These are phyloP conservation scores for Amphibolis antarctica DNA, from an alignment of 106 monocot genomes.

Conservation along the genomic window DNA sequence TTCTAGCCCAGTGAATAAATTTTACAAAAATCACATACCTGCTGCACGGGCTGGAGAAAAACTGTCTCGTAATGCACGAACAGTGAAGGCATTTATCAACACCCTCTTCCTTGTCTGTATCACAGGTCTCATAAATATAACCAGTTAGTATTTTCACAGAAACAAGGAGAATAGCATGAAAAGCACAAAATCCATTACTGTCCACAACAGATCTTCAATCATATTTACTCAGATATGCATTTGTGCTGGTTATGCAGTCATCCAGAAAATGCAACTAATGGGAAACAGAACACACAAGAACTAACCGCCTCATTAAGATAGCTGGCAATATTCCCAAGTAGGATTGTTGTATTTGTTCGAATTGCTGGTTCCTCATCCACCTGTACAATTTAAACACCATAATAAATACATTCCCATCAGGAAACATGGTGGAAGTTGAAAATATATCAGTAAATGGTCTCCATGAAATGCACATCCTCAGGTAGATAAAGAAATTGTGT, in stretches of 20 bases:
- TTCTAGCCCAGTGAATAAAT: background rate
- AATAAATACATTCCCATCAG: background rate
- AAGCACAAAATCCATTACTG: background rate
- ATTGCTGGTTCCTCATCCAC: constrained; percentile 99
- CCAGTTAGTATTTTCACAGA: background rate
- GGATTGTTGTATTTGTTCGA: constrained; percentile 94
- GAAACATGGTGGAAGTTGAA: background rate
- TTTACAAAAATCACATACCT: constrained; percentile 31
- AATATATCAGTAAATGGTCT: background rate
- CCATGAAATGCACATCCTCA: background rate
- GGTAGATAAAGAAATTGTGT: too few relatives aligned
- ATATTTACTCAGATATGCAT: background rate
- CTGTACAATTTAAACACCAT: constrained; percentile 20
- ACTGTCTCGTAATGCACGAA: constrained; percentile 81
- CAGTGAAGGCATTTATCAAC: constrained; percentile 94
- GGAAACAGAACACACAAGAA: constrained; percentile 13
- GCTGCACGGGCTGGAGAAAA: constrained; percentile 97
- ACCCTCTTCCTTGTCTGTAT: constrained; percentile 98
- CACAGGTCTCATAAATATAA: background rate
- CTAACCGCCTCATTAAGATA: constrained; percentile 95
- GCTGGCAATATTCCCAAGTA: constrained; percentile 91
- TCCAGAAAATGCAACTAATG: background rate
- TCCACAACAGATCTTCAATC: background rate
- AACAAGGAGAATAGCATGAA: background rate
- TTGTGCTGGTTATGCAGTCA: background rate